Conservation (phyloP, 2,329 filamentous ascomycete genomes). For the Exserohilum turcica region DNA sequence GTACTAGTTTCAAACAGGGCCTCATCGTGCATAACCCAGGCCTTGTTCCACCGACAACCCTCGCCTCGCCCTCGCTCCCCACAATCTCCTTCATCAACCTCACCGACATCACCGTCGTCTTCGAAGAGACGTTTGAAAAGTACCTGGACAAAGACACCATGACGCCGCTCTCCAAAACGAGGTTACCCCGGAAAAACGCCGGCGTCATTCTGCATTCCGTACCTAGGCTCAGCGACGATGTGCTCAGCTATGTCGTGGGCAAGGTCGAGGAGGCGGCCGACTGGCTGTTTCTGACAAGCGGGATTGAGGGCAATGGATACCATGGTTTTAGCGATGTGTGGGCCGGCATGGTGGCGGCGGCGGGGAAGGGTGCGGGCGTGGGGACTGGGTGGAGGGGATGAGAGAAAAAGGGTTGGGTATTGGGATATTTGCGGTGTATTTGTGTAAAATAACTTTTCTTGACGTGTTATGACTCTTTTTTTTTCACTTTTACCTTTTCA, state of each 20-base stretch:
- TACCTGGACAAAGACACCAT: slow-evolving; percentile 31
- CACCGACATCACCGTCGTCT: slow-evolving; percentile 40
- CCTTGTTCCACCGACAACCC: slow-evolving; percentile 20
- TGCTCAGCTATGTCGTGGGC: slow-evolving; percentile 37
- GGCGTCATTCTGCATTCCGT: slow-evolving; percentile 37
- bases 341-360: slow-evolving; percentile 25
- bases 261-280: slow-evolving; percentile 37
- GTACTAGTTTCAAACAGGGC: slow-evolving; percentile 27
- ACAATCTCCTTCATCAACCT: slow-evolving; percentile 38
- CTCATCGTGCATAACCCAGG: slow-evolving; percentile 43
- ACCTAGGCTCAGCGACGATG: slow-evolving; percentile 29
- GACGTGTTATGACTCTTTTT: background rate
- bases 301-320: slow-evolving; percentile 35
- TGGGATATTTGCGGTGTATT: background rate
- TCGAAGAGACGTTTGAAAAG: slow-evolving; percentile 40
- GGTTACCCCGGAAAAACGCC: slow-evolving; percentile 27
- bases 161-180: slow-evolving; percentile 26
- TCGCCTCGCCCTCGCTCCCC: slow-evolving; percentile 21
- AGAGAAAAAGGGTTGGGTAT: too few relatives aligned
- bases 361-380: slow-evolving; percentile 8
- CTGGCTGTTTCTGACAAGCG: slow-evolving; percentile 38
- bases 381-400: background rate
- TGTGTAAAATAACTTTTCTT: background rate
- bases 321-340: slow-evolving; percentile 36
- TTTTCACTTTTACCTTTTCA: background rate